A percentile compares a stretch with the other conserved stretches of the same genome.
Evolutionary conservation across 2,329 filamentous ascomycete species (phyloP).

Genomic region (Talaromyces sp.): DNA sequence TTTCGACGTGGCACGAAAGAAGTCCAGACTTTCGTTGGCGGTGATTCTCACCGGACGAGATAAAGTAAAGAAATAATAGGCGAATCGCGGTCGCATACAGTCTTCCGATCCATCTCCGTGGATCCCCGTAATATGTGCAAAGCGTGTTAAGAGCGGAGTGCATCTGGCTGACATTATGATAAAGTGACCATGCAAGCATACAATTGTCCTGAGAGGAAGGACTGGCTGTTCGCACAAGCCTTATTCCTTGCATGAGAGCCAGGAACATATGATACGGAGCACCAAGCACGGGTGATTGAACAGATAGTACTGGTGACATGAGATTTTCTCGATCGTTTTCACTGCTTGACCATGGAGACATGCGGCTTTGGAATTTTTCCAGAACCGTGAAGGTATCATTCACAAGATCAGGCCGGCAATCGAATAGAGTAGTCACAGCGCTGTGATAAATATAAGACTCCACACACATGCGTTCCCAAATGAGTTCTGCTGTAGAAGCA

Average conservation of each 20-base stretch:
- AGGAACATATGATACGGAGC: conserved; percentile 11
- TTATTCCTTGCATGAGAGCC: conserved; percentile 6
- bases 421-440: conserved; percentile 9
- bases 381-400: conserved; percentile 6
- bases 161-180: conserved; percentile 1
- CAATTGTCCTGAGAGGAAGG: neutral
- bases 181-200: conserved; percentile 5
- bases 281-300: conserved; percentile 8
- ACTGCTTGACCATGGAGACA: neutral
- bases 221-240: neutral
- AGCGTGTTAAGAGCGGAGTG: neutral
- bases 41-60: neutral
- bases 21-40: neutral
- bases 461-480: conserved; percentile 11
- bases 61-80: conserved; percentile 6
- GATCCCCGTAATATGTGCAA: conserved; percentile 3
- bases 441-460: conserved; percentile 11
- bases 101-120: conserved; percentile 9
- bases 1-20: neutral
- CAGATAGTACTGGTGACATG: neutral
- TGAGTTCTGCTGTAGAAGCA: conserved; percentile 1
- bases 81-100: conserved; percentile 8
- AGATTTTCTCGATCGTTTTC: neutral
- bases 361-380: conserved; percentile 1
- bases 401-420: neutral